Conservation (phyloP, 306 rosid genomes). For the Cucumis sativus region Cucumber_9930_V3 NC_026659.2:26995501-26996000, state of each 20-base stretch:
- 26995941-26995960: slow-evolving; percentile 23
- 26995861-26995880: slow-evolving; percentile 19
- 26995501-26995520: slow-evolving; percentile 15
- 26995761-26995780: slow-evolving; percentile 23
- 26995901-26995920: slow-evolving; percentile 25
- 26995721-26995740: slow-evolving; percentile 26
- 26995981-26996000: slow-evolving; percentile 18
- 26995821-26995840: slow-evolving; percentile 23
- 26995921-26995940: slow-evolving; percentile 22
- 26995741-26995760: slow-evolving; percentile 20
- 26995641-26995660: slow-evolving; percentile 24
- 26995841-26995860: slow-evolving; percentile 22
- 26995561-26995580: slow-evolving; percentile 27
- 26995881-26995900: slow-evolving; percentile 17
- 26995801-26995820: slow-evolving; percentile 16
- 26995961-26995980: slow-evolving; percentile 13
- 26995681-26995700: slow-evolving; percentile 25
- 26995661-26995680: slow-evolving; percentile 18
- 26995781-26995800: slow-evolving; percentile 28
- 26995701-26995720: slow-evolving; percentile 36
- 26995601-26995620: slow-evolving; percentile 39
- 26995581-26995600: slow-evolving; percentile 55
- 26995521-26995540: slow-evolving; percentile 3
- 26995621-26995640: slow-evolving; percentile 27
- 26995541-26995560: slow-evolving; percentile 13